Conservation (phyloP, 805 yeast species). For the Candida awuae region DNA sequence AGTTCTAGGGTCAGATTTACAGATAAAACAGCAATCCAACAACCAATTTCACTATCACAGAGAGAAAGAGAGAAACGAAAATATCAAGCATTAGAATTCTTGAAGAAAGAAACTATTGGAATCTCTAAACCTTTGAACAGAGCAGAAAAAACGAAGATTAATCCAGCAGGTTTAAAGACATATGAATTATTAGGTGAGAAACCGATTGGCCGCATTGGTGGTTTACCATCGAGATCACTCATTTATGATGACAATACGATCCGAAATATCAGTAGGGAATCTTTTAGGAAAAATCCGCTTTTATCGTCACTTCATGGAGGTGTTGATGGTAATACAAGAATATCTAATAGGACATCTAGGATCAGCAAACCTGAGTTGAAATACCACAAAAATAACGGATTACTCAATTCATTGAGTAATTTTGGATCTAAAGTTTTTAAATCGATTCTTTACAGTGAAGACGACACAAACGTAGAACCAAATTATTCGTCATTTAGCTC, state of each 20-base stretch:
- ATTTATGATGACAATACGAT: constrained; percentile 17
- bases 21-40: neutral
- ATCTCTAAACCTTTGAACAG: neutral
- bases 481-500: neutral
- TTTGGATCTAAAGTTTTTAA: constrained; percentile 23
- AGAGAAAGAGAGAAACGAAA: constrained; percentile 11
- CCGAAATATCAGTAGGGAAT: constrained; percentile 14
- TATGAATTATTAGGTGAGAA: constrained; percentile 24
- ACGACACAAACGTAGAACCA: constrained; percentile 1
- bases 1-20: constrained; percentile 1
- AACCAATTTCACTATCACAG: constrained; percentile 6
- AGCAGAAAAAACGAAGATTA: too few relatives aligned
- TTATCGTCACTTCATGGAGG: neutral
- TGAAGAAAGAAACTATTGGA: constrained; percentile 8
- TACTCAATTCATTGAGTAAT: constrained; percentile 22
- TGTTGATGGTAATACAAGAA: too few relatives aligned
- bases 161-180: constrained; percentile 15
- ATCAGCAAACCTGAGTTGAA: constrained; percentile 4
- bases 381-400: constrained; percentile 13
- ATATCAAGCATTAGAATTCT: constrained; percentile 12
- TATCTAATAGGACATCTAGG: neutral
- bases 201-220: constrained; percentile 19
- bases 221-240: constrained; percentile 7
- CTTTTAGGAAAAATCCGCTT: constrained; percentile 8
- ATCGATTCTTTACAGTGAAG: constrained; percentile 25